Evolutionary conservation across 306 rosid species (phyloP).

Genomic region (Gillenia trifoliata): DNA sequence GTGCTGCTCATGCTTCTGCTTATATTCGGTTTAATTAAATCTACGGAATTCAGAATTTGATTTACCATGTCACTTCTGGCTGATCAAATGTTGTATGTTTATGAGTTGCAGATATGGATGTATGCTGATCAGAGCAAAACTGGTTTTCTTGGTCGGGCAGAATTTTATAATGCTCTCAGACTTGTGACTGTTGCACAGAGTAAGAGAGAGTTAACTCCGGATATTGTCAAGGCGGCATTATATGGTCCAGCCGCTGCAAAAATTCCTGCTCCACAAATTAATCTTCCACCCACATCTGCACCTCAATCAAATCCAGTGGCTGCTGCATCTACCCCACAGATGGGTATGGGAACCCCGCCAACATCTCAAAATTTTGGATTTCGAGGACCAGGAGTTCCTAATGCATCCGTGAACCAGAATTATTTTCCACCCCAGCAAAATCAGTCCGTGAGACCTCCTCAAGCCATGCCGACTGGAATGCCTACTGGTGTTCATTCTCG

Average conservation of each 20-base stretch:
- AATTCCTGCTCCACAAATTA: conserved; percentile 85
- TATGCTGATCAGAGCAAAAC: conserved; percentile 86
- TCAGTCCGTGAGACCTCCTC: conserved; percentile 60
- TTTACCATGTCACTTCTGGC: conserved; percentile 10
- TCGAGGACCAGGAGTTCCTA: conserved; percentile 61
- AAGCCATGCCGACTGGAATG: conserved; percentile 22
- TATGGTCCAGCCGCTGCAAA: conserved; percentile 88
- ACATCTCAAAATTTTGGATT: conserved; percentile 60
- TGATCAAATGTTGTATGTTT: conserved; percentile 10
- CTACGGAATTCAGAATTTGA: neutral
- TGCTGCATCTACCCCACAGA: conserved; percentile 45
- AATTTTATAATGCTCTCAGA: conserved; percentile 86
- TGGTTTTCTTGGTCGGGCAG: conserved; percentile 79
- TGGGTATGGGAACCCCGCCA: conserved; percentile 41
- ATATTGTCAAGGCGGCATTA: conserved; percentile 82
- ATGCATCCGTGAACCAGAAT: conserved; percentile 45
- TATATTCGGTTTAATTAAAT: neutral
- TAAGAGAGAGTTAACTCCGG: conserved; percentile 83
- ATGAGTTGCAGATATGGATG: conserved; percentile 72
- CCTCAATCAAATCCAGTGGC: conserved; percentile 39
- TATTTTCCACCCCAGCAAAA: conserved; percentile 54
- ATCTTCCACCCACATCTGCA: conserved; percentile 46
- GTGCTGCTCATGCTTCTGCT: neutral
- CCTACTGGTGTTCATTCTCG: conserved; percentile 36
- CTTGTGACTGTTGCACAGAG: conserved; percentile 96